These are phyloP conservation scores for Mercurialis annua DNA, from an alignment of 345 rosid species.

Conservation along the genomic window DNA sequence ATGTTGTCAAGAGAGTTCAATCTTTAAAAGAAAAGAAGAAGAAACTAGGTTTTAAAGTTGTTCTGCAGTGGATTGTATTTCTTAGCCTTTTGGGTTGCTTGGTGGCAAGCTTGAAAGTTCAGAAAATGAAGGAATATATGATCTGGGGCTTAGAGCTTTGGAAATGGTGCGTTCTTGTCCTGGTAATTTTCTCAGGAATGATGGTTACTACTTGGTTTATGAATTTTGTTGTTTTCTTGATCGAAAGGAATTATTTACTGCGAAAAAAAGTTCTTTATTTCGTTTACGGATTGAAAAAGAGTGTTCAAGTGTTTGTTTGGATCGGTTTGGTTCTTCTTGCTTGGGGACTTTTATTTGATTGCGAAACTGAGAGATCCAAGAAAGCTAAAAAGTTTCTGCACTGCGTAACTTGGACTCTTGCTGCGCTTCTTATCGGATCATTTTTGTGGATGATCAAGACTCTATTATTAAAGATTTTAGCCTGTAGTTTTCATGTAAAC, in stretches of 20 bases:
- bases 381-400: constrained; percentile 40
- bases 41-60: constrained; percentile 29
- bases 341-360: constrained; percentile 62
- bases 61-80: constrained; percentile 53
- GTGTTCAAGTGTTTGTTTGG: constrained; percentile 79
- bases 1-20: constrained; percentile 56
- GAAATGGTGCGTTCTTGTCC: constrained; percentile 81
- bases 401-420: constrained; percentile 59
- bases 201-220: constrained; percentile 68
- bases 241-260: constrained; percentile 68
- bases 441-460: constrained; percentile 70
- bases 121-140: constrained; percentile 23
- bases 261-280: constrained; percentile 78
- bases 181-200: constrained; percentile 73
- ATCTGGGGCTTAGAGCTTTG: constrained; percentile 65
- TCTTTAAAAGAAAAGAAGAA: constrained; percentile 34
- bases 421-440: constrained; percentile 55
- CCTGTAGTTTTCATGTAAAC: constrained; percentile 74
- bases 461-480: constrained; percentile 64
- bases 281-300: constrained; percentile 89
- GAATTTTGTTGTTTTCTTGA: constrained; percentile 68
- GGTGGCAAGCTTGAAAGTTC: constrained; percentile 55
- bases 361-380: constrained; percentile 35
- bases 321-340: constrained; percentile 55
- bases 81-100: constrained; percentile 35